Percentiles rank a stretch among this genome's conserved stretches.
Evolutionary conservation across 164 flowering plant species (phyloP).

Genomic region (Annona cherimola): DNA sequence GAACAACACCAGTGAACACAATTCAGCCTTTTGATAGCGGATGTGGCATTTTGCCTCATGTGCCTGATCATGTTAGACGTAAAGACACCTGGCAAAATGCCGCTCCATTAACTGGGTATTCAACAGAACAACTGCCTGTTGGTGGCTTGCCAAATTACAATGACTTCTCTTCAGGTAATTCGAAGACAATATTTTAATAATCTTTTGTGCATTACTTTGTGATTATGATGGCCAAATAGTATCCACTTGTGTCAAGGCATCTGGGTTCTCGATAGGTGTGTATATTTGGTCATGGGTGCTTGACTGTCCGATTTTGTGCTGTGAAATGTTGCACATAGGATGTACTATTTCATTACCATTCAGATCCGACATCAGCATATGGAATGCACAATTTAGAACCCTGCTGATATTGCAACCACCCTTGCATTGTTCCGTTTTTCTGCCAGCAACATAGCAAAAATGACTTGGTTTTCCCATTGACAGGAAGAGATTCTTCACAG

Average conservation of each 20-base stretch:
- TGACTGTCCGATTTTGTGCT: too few relatives aligned
- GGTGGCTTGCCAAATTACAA: slow-evolving; percentile 23
- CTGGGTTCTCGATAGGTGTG: too few relatives aligned
- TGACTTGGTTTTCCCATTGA: slow-evolving; percentile 19
- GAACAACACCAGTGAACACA: slow-evolving; percentile 19
- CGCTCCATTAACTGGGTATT: slow-evolving; percentile 28
- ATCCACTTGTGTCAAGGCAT: not conserved
- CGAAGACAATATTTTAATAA: slow-evolving; percentile 25
- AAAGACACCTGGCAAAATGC: slow-evolving; percentile 44
- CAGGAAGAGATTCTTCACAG: slow-evolving; percentile 26
- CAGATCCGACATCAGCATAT: not conserved
- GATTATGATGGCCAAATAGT: not conserved
- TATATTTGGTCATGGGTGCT: too few relatives aligned
- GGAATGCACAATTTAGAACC: not conserved
- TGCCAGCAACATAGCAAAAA: slow-evolving; percentile 17
- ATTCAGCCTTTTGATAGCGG: slow-evolving; percentile 17
- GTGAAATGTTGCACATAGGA: not conserved
- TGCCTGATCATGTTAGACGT: slow-evolving; percentile 36
- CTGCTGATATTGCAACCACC: not conserved
- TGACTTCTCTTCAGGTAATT: slow-evolving; percentile 17
- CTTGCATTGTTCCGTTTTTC: slow-evolving; percentile 11
- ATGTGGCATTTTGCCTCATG: slow-evolving; percentile 26
- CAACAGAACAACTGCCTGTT: slow-evolving; percentile 28
- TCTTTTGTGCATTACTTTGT: not conserved
- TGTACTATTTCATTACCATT: not conserved